A percentile compares a stretch with the other conserved stretches of the same genome.
These are phyloP conservation scores for Xylaria longipes DNA, from an alignment of 495 filamentous ascomycete species.

Conservation along the genomic window DNA sequence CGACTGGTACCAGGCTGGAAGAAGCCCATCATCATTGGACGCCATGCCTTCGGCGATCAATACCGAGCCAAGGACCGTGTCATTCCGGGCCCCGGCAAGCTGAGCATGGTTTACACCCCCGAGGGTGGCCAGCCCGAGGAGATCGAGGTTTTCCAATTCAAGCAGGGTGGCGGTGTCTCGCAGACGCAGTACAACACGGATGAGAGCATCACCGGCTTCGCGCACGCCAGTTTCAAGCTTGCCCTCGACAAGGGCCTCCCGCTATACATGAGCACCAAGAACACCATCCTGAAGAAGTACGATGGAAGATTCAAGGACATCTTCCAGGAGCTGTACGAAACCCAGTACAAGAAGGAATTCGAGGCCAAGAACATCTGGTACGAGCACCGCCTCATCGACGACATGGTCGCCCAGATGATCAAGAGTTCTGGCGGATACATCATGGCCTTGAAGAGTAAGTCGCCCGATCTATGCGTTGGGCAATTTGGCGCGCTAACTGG, in stretches of 20 bases:
- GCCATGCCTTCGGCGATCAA: conserved; percentile 98
- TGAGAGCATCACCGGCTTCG: conserved; percentile 92
- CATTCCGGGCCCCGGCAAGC: conserved; percentile 77
- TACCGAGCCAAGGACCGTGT: conserved; percentile 94
- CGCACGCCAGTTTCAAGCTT: conserved; percentile 94
- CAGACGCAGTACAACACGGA: conserved; percentile 98
- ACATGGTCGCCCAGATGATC: conserved; percentile 99
- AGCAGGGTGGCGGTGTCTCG: conserved; percentile 80
- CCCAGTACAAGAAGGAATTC: conserved; percentile 83
- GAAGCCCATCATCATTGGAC: conserved; percentile 97
- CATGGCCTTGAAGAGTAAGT: conserved; percentile 95
- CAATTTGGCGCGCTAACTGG: conserved; percentile 14
- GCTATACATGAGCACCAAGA: conserved; percentile 99
- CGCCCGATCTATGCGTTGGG: neutral
- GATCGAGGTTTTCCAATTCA: conserved; percentile 90
- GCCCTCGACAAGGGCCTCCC: conserved; percentile 85
- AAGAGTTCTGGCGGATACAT: conserved; percentile 94
- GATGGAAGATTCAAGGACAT: conserved; percentile 99
- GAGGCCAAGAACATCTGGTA: conserved; percentile 96
- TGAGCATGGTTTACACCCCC: conserved; percentile 94
- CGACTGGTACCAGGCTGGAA: conserved; percentile 96
- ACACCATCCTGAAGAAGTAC: conserved; percentile 98
- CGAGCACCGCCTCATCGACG: conserved; percentile 97
- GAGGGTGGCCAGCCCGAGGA: conserved; percentile 79
- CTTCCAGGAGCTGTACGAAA: conserved; percentile 96